A percentile compares a stretch with the other conserved stretches of the same genome.
phyloP scores from a whole-genome alignment of 768 basidiomycete species.

The Suillus subalutaceus region DNA sequence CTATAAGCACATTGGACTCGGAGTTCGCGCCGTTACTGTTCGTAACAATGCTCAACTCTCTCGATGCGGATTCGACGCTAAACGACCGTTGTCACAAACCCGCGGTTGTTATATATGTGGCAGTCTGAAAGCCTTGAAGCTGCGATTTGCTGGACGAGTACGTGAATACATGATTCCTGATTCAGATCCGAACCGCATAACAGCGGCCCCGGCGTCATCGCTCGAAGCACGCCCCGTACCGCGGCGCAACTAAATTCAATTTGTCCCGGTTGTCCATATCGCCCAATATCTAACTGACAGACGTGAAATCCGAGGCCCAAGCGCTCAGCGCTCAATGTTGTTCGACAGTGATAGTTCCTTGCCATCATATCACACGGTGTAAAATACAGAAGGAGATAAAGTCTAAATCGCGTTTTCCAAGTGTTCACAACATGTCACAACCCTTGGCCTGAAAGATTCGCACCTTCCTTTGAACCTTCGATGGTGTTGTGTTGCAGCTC shows the following conservation, averaged over 20 bases:
- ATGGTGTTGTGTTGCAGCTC: not conserved
- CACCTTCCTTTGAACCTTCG: not conserved
- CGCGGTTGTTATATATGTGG: not conserved
- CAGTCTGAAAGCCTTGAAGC: not conserved
- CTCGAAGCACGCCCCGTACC: not conserved
- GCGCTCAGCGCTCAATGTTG: not conserved
- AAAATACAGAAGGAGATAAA: not conserved
- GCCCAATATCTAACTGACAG: no score
- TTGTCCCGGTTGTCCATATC: no score
- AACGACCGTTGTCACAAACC: not conserved
- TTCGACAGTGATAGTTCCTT: not conserved
- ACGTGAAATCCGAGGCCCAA: no score
- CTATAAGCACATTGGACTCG: not conserved
- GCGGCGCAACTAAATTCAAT: not conserved
- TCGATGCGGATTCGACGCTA: not conserved
- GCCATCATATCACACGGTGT: not conserved
- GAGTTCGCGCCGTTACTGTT: not conserved
- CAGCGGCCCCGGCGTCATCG: not conserved
- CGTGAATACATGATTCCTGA: not conserved
- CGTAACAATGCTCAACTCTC: no score
- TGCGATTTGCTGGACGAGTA: not conserved
- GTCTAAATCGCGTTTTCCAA: not conserved
- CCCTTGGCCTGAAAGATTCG: not conserved
- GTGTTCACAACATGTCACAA: not conserved
- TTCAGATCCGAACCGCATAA: slow-evolving; percentile 1